Conservation (phyloP, 2,329 filamentous ascomycete species). For the Trichoderma oligosporum region DNA sequence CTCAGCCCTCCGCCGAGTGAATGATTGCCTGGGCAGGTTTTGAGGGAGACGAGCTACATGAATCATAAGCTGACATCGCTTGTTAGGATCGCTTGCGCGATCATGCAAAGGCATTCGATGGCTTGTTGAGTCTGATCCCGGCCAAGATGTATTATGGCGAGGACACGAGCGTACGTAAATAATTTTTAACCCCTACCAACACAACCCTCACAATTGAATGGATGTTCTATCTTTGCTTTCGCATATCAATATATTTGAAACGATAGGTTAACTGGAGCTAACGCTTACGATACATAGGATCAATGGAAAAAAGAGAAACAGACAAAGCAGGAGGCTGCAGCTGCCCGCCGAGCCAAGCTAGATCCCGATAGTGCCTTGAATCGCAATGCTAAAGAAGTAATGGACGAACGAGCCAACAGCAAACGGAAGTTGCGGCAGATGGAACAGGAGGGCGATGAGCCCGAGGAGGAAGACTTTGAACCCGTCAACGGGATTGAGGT, state of each 20-base stretch:
- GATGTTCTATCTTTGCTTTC: neutral
- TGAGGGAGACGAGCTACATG: neutral
- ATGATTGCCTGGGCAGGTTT: neutral
- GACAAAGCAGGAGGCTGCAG: constrained; percentile 80
- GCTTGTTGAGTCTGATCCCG: constrained; percentile 80
- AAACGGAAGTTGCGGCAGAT: constrained; percentile 76
- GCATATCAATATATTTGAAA: neutral
- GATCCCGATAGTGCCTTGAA: constrained; percentile 82
- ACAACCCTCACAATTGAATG: neutral
- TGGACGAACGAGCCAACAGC: constrained; percentile 73
- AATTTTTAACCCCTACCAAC: constrained; percentile 2
- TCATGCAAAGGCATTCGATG: constrained; percentile 74
- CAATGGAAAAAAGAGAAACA: constrained; percentile 96
- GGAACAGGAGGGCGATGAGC: constrained; percentile 44
- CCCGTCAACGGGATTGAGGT: constrained; percentile 52
- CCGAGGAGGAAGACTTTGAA: constrained; percentile 41
- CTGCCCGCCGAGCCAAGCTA: constrained; percentile 81
- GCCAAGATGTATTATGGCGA: constrained; percentile 88
- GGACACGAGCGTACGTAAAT: constrained; percentile 69
- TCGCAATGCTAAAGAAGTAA: constrained; percentile 81
- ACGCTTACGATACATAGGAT: constrained; percentile 51
- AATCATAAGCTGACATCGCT: constrained; percentile 19
- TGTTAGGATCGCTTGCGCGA: constrained; percentile 53
- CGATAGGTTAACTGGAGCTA: neutral
- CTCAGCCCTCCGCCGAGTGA: constrained; percentile 27